A percentile compares a stretch with the other conserved stretches of the same genome.
Evolutionary conservation across 331 rosid genomes (phyloP).

Genomic region (Phaseolus coccineus): DNA sequence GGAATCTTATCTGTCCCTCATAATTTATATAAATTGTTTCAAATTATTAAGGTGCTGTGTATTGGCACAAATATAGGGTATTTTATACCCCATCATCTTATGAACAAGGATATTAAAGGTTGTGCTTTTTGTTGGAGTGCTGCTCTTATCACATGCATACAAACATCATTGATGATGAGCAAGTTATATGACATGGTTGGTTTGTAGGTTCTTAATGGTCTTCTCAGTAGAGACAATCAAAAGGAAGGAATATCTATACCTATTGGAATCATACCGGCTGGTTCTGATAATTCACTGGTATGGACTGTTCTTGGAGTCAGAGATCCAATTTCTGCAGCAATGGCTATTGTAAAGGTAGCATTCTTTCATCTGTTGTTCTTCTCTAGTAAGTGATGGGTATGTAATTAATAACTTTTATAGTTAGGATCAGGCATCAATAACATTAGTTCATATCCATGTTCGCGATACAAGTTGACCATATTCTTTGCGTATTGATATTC

Average conservation of each 20-base stretch:
- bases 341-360: slow-evolving; percentile 97
- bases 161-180: neutral
- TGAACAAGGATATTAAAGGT: slow-evolving; percentile 8
- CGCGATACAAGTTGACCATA: slow-evolving; percentile 30
- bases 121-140: slow-evolving; percentile 13
- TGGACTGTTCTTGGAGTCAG: slow-evolving; percentile 99
- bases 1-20: slow-evolving; percentile 22
- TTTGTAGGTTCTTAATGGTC: slow-evolving; percentile 96
- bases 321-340: slow-evolving; percentile 98
- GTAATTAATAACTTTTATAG: slow-evolving; percentile 15
- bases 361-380: neutral
- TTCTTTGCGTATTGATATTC: slow-evolving; percentile 3
- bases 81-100: slow-evolving; percentile 20
- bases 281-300: slow-evolving; percentile 96
- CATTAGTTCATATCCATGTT: slow-evolving; percentile 40
- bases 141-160: slow-evolving; percentile 41
- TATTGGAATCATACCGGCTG: slow-evolving; percentile 98
- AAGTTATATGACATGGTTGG: slow-evolving; percentile 40
- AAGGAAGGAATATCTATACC: slow-evolving; percentile 99
- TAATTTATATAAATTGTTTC: slow-evolving; percentile 34
- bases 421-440: slow-evolving; percentile 23
- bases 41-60: slow-evolving; percentile 12
- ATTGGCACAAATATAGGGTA: slow-evolving; percentile 21
- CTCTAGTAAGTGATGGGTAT: slow-evolving; percentile 27
- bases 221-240: slow-evolving; percentile 93